Conservation (phyloP, 139 green algal species). For the Micromonas commoda region DNA sequence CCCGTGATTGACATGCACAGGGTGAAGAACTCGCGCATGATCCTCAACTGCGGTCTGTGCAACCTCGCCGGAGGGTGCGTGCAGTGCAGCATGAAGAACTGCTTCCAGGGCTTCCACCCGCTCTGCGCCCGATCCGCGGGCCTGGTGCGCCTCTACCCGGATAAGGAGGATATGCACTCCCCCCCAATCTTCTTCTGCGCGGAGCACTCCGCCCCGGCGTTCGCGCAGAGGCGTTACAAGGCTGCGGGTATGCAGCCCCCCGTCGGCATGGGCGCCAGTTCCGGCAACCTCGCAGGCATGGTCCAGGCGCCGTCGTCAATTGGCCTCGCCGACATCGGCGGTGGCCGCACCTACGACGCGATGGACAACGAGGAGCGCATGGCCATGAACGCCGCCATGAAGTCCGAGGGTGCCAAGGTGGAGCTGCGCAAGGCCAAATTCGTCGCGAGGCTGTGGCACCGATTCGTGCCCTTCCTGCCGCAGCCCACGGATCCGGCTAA, state of each 20-base stretch:
- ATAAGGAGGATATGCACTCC: background rate
- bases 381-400: background rate
- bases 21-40: constrained; percentile 11
- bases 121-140: background rate
- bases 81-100: constrained; percentile 23
- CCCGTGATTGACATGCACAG: constrained; percentile 1
- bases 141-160: background rate
- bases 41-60: constrained; percentile 2
- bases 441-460: background rate
- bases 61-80: background rate
- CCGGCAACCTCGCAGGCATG: too few relatives aligned
- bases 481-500: background rate
- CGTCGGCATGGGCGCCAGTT: too few relatives aligned
- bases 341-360: background rate
- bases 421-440: background rate
- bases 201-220: background rate
- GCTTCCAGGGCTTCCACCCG: constrained; percentile 9
- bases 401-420: background rate
- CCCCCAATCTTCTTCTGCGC: constrained; percentile 8
- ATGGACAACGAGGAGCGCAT: background rate
- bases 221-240: background rate
- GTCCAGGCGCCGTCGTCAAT: too few relatives aligned
- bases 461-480: background rate
- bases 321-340: too few relatives aligned
- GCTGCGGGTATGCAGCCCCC: background rate